Evolutionary conservation across 345 rosid genomes (phyloP), one percentile per base, ranked within the genome.

Genomic region (Populus alba): DNA sequence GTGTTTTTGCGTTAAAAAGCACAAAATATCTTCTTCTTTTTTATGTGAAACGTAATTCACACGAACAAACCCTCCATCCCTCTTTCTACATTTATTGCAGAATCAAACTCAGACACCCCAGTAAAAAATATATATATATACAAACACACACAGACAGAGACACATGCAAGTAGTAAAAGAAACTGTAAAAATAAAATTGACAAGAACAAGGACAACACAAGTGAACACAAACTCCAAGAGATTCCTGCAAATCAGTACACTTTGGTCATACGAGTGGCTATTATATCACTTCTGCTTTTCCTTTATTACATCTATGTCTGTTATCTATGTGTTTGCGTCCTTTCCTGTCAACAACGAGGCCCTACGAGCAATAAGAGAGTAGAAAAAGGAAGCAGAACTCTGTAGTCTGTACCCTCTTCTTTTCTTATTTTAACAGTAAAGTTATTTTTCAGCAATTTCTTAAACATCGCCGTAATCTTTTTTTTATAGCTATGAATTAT

Each of bases 211-310:
- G 11, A 23, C 63, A 25, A 10, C 23, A 59, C 63, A n/a, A n/a
- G 13, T 31, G 51, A 7, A 49, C 79, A 77, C 84, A 53, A n/a
- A 72, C 25, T 68, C 84, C 84, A 12, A 80, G 68, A 85, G 88
- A 85, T 81, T 78, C 88, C 83, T 29, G 5, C n/a, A 31, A 68
- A 75, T 70, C 65, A 59, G 29, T 59, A 23, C 69, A 45, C 79
- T 75, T 79, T 83, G 69, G 73, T 77, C 79, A 77, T 66, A 27
- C 75, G 85, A 68, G 81, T 79, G 72, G 79, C 76, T 59, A 59
- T 59, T 10, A 59, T 10, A 25, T 73, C 73, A 73, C 76, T 65
- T 72, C 71, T 73, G 49, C 79, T 75, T 74, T 63, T 1, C 63
- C 25, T 23, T 23, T 23, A 59, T 8, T 1, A 23, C 25, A 1